Conservation (phyloP, 2,329 filamentous ascomycete species). For the Arthrobotrys sinensis region DNA sequence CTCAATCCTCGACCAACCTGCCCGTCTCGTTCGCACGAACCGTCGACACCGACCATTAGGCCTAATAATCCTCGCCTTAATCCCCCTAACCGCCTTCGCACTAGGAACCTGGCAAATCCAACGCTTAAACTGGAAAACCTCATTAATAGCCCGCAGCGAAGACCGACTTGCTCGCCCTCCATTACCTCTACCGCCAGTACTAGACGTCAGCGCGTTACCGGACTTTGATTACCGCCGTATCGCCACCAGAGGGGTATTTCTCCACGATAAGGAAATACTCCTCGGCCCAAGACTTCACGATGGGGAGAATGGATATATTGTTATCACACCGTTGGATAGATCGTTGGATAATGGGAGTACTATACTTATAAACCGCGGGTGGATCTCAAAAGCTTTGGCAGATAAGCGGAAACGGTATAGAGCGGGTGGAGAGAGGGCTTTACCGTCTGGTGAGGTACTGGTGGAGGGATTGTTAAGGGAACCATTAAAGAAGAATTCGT, state of each 20-base stretch:
- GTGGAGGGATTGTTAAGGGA: constrained; percentile 88
- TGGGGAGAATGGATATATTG: constrained; percentile 89
- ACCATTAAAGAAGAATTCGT: constrained; percentile 98
- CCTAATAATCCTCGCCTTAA: constrained; percentile 84
- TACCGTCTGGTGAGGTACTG: constrained; percentile 80
- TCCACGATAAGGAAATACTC: constrained; percentile 96
- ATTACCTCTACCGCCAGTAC: constrained; percentile 83
- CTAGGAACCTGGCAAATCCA: constrained; percentile 97
- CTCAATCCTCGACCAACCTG: constrained; percentile 88
- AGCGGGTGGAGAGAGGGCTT: constrained; percentile 70
- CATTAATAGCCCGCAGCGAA: constrained; percentile 90
- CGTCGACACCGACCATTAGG: constrained; percentile 80
- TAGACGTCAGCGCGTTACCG: constrained; percentile 84
- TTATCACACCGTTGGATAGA: constrained; percentile 90
- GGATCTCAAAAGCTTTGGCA: constrained; percentile 85
- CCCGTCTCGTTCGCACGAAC: constrained; percentile 81
- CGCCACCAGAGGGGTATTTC: constrained; percentile 78
- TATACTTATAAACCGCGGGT: constrained; percentile 89
- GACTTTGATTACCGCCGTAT: constrained; percentile 95
- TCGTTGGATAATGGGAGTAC: constrained; percentile 66
- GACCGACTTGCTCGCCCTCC: constrained; percentile 81
- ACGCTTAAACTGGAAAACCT: constrained; percentile 92
- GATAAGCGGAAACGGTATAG: constrained; percentile 74
- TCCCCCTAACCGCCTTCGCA: constrained; percentile 89
- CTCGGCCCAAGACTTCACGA: constrained; percentile 91